Base-by-base conservation (phyloP, 768 basidiomycete species). In the Lyophyllum shimeji region DNA sequence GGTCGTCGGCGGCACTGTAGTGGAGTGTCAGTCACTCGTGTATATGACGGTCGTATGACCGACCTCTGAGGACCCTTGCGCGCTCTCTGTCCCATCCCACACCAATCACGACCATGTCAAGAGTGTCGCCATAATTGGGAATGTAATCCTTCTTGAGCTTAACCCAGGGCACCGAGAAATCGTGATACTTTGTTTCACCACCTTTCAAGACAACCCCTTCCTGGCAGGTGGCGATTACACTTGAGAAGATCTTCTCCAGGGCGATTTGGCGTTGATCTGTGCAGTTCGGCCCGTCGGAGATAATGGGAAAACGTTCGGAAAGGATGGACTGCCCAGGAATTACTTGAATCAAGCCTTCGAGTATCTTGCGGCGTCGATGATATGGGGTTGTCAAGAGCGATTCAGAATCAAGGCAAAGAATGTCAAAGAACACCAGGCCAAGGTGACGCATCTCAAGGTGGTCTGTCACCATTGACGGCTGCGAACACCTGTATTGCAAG, bases 131-230 rank as follows among this genome's bases (percentile, higher is more conserved):
- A 44, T 88, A 79, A 3, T 88, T 88, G 1, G 85, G 84, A 37
- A 98, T 92, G 59, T 96, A 96, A 67, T 98, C 95, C 65, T 80
- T 84, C 75, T 94, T 93, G 47, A 93, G 64, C 72, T 97, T 96
- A 25, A 95, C 85, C 93, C 94, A 96, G 15, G 87, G 86, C 55
- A 77, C 71, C 5, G 64, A 70, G 61, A 68, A 75, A 61, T 88
- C 86, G 56, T 86, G 85, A 67, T 96, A 95, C 1, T 50, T 59
- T 0, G 88, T 86, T 21, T 81, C 78, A 3, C 80, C 84, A 0
- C 88, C 84, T 66, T 96, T 96, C 52, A 96, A 74, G 1, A 96
- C 85, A 0, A 94, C 65, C 0, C 90, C 89, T 65, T 91, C 89
- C 60, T 88, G 72, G 40, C 75, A 72, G 47, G 78, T 68, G 1